phyloP scores from a whole-genome alignment of 805 yeast genomes.

The Candida succiphila region DNA sequence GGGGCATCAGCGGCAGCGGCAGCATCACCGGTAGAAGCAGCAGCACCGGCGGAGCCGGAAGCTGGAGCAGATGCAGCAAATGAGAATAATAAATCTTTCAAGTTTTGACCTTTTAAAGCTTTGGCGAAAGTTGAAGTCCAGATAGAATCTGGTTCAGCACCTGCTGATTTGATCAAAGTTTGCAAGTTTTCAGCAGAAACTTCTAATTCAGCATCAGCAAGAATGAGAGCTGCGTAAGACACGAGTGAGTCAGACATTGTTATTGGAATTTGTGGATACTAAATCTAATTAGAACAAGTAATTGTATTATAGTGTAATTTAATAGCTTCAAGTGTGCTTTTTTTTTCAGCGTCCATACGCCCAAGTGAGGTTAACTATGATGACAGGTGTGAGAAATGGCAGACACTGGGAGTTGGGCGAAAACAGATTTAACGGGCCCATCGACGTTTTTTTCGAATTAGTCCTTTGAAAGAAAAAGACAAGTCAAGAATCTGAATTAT shows the following conservation, averaged over 20 bases:
- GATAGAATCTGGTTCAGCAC: conserved; percentile 69
- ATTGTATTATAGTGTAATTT: too few relatives aligned
- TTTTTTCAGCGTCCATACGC: too few relatives aligned
- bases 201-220: conserved; percentile 95
- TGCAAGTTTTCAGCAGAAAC: conserved; percentile 72
- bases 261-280: neutral
- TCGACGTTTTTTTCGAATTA: too few relatives aligned
- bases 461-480: too few relatives aligned
- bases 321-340: too few relatives aligned
- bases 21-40: conserved; percentile 51
- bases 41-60: conserved; percentile 59
- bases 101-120: conserved; percentile 77
- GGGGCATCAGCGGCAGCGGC: conserved; percentile 58
- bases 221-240: conserved; percentile 96
- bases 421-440: too few relatives aligned
- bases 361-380: too few relatives aligned
- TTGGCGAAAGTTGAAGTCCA: conserved; percentile 87
- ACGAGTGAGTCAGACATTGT: conserved; percentile 90
- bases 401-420: too few relatives aligned
- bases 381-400: too few relatives aligned
- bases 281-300: too few relatives aligned
- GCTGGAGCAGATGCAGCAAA: conserved; percentile 70
- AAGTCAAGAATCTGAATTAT: too few relatives aligned
- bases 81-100: conserved; percentile 56
- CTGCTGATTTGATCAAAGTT: conserved; percentile 73